Conservation (phyloP, 768 basidiomycete genomes). For the Gymnopilus junonius region DNA sequence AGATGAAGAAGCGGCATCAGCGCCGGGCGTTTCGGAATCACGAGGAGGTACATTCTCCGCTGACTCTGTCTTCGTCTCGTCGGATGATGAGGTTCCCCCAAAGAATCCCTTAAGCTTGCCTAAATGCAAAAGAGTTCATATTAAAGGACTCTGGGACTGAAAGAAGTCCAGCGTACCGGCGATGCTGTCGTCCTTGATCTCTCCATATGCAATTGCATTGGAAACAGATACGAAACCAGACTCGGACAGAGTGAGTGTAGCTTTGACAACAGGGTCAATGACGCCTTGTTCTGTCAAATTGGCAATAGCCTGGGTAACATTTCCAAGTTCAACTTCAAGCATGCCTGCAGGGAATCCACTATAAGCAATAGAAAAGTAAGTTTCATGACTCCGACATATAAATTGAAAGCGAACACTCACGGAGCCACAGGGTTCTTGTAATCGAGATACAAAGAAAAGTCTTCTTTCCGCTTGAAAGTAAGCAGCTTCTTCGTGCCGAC, state of each 20-base stretch:
- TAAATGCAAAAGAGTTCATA: constrained; percentile 25
- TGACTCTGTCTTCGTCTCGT: constrained; percentile 43
- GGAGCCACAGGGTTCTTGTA: constrained; percentile 70
- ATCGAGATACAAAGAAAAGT: constrained; percentile 78
- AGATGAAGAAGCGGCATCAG: constrained; percentile 23
- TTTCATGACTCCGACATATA: too few relatives aligned
- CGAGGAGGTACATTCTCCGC: constrained; percentile 51
- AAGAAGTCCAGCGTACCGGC: constrained; percentile 50
- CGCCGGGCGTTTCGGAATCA: constrained; percentile 32
- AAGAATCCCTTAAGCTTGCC: constrained; percentile 92
- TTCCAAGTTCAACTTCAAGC: constrained; percentile 71
- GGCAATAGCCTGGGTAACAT: constrained; percentile 73
- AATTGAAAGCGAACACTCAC: constrained; percentile 44
- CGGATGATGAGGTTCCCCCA: constrained; percentile 55
- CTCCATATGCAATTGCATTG: constrained; percentile 79
- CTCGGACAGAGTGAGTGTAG: constrained; percentile 81
- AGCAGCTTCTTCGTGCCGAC: constrained; percentile 83
- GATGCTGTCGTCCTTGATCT: constrained; percentile 81
- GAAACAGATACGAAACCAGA: constrained; percentile 84
- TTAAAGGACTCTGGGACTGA: background rate
- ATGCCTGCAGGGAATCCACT: constrained; percentile 79
- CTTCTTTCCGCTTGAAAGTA: constrained; percentile 83
- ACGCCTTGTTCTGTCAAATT: constrained; percentile 87
- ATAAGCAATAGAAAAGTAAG: background rate
- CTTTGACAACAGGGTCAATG: constrained; percentile 83